Evolutionary conservation across 371 early-diverging fungal genomes (phyloP), one percentile per base, ranked within the genome.

Genomic region (Mortierella sp.): DNA sequence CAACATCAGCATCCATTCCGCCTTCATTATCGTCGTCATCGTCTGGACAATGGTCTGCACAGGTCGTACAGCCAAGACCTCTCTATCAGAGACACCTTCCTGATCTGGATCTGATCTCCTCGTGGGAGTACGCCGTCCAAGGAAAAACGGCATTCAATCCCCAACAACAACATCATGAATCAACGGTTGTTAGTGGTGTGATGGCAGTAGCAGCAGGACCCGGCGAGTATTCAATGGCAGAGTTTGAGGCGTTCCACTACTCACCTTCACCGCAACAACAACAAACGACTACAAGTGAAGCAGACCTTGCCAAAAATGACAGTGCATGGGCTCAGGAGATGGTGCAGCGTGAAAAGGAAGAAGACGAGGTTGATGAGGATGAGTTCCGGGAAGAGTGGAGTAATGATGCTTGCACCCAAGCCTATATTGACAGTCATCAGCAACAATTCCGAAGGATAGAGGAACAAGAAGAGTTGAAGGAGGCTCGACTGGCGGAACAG

Each of bases 381-480:
- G 76, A 76, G 47, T 76, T 64, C 34, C 47, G 76, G 24, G 69
- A 76, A 50, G 76, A 76, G n/a, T 76, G 76, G 76, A 76, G 55
- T 46, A 76, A 76, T 28, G 76, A 76, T 24, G 42, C 63, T 47
- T 76, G 69, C 48, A 76, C 76, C 0, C 60, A 60, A 19, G 65
- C 70, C 23, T 76, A 76, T 27, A 76, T 76, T 51, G 56, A 58
- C 26, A 60, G 49, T 17, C 69, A 76, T 34, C 64, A 52, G 39
- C 54, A 60, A 9, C 56, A 76, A 39, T 76, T 76, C 41, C 50
- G 37, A 43, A 52, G 49, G 47, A 76, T 76, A 23, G 64, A 76
- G 42, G 76, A 68, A 31, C 64, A 62, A 27, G 68, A 67, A 19
- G 58, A 58, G 2, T 41, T 67, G 44, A 67, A 73, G 53, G 73